These are phyloP conservation scores for Chrysochromulina parva DNA, from an alignment of 78 protist genomes.

Conservation along the genomic window DNA sequence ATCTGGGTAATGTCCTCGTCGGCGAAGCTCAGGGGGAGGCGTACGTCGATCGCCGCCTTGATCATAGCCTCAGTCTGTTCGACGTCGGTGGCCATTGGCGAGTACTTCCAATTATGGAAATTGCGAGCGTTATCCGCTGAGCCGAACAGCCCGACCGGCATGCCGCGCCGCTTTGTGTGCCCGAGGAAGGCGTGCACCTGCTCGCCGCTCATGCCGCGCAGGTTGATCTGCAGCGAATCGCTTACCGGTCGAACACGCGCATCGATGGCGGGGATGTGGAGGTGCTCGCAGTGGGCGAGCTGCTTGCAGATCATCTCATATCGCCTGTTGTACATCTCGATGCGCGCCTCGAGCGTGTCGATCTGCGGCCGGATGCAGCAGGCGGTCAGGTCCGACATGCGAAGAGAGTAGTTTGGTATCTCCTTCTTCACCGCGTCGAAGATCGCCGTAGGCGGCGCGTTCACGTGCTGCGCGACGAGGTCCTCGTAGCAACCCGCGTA, in stretches of 20 bases:
- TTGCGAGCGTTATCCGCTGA: constrained; percentile 38
- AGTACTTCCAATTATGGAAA: constrained; percentile 22
- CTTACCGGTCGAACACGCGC: background rate
- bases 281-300: background rate
- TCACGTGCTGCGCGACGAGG: background rate
- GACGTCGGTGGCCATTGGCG: background rate
- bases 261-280: background rate
- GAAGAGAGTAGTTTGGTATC: constrained; percentile 31
- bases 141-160: constrained; percentile 32
- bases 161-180: background rate
- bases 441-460: background rate
- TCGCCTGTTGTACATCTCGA: background rate
- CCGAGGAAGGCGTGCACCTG: constrained; percentile 17
- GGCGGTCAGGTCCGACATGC: constrained; percentile 26
- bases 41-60: background rate
- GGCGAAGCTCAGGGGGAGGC: constrained; percentile 3
- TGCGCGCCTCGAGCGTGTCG: constrained; percentile 6
- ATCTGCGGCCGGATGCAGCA: constrained; percentile 29
- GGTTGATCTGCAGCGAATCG: constrained; percentile 40
- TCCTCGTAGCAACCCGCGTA: background rate
- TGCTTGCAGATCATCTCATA: background rate
- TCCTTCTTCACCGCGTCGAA: background rate
- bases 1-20: constrained; percentile 1
- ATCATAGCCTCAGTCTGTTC: background rate
- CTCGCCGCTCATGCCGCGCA: background rate